These are phyloP conservation scores for Pyrenochaeta sp. DNA, from an alignment of 2,329 filamentous ascomycete species.

Conservation along the genomic window DNA sequence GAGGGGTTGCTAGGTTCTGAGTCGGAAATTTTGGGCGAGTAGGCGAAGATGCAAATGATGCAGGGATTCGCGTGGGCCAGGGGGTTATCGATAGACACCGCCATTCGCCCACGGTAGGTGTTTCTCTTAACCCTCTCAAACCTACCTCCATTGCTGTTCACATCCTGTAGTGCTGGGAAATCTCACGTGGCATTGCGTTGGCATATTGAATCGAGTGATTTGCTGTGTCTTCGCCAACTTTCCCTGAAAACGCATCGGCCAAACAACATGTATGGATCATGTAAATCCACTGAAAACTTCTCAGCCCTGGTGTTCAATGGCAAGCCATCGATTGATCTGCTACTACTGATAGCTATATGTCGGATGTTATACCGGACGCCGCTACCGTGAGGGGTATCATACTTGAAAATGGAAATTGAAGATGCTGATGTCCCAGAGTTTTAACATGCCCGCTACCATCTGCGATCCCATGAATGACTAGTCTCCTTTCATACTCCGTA, in stretches of 20 bases:
- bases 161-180: background rate
- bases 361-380: background rate
- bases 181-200: background rate
- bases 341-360: background rate
- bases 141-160: background rate
- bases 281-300: too few species aligned
- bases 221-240: background rate
- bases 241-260: background rate
- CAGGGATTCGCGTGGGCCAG: conserved; percentile 18
- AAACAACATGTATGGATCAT: too few species aligned
- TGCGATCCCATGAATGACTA: background rate
- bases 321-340: background rate
- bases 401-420: background rate
- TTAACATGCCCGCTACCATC: background rate
- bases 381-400: background rate
- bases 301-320: too few species aligned
- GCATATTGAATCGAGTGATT: background rate
- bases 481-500: background rate
- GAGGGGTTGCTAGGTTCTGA: conserved; percentile 20
- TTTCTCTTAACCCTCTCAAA: conserved; percentile 6
- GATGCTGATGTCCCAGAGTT: background rate
- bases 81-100: conserved; percentile 4
- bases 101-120: background rate
- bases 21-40: conserved; percentile 23
- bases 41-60: conserved; percentile 14